These are phyloP conservation scores for Rhodotorula sp. DNA, from an alignment of 1,284 basidiomycete species.

Conservation along the genomic window DNA sequence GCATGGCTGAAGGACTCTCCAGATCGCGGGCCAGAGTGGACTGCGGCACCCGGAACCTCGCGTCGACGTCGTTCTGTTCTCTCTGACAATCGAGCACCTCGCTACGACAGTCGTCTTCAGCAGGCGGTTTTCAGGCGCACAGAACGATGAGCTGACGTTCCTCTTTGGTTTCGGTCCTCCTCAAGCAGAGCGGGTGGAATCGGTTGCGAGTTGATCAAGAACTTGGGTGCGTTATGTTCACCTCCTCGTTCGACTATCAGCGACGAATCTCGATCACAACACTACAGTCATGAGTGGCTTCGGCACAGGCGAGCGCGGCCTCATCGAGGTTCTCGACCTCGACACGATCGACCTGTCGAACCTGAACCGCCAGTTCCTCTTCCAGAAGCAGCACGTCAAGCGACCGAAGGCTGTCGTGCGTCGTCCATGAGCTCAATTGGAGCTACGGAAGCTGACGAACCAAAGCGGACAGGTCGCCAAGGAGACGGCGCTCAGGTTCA, in stretches of 20 bases:
- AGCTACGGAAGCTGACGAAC: background rate
- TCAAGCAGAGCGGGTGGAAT: conserved; percentile 55
- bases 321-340: conserved; percentile 65
- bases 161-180: background rate
- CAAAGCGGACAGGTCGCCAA: conserved; percentile 67
- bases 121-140: no score
- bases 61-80: background rate
- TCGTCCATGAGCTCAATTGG: conserved; percentile 51
- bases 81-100: no score
- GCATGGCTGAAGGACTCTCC: no score
- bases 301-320: conserved; percentile 17
- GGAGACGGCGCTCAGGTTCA: conserved; percentile 83
- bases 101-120: no score
- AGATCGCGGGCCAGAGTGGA: no score
- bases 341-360: conserved; percentile 99
- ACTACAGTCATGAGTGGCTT: conserved; percentile 41
- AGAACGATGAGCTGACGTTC: background rate
- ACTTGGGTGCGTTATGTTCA: conserved; percentile 67
- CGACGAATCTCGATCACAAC: background rate
- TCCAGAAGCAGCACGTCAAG: conserved; percentile 95
- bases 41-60: no score
- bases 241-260: background rate
- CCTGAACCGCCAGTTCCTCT: conserved; percentile 95
- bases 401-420: conserved; percentile 78
- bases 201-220: conserved; percentile 96